Evolutionary conservation across 2,329 filamentous ascomycete species (phyloP).

Genomic region (Mycosphaerella sp.): DNA sequence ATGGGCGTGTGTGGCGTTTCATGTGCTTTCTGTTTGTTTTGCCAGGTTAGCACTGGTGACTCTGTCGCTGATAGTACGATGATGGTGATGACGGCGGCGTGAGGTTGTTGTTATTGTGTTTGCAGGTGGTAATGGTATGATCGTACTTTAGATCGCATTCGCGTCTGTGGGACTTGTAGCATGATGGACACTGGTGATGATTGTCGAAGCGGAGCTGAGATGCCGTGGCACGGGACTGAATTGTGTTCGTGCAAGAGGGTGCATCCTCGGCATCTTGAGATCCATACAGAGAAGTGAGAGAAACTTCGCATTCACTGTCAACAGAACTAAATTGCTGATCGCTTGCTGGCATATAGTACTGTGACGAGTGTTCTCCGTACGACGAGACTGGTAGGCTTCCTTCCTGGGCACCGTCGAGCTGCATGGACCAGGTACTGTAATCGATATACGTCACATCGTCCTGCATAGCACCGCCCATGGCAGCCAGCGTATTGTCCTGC

Average conservation of each 20-base stretch:
- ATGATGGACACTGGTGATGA: constrained; percentile 15
- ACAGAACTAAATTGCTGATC: not conserved
- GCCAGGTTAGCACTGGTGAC: not conserved
- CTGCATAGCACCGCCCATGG: constrained; percentile 13
- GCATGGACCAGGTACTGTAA: not conserved
- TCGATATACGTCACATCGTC: not conserved
- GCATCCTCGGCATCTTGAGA: not conserved
- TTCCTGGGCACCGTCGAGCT: not conserved
- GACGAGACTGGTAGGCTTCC: not conserved
- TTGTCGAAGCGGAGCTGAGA: not conserved
- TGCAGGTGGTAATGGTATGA: constrained; percentile 2
- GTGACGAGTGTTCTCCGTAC: not conserved
- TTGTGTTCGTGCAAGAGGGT: too few species aligned
- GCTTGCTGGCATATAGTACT: not conserved
- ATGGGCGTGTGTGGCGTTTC: constrained; percentile 75
- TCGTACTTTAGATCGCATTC: constrained; percentile 39
- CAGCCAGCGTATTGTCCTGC: constrained; percentile 11
- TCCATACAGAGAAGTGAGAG: too few species aligned
- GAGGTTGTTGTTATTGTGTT: not conserved
- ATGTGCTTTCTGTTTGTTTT: constrained; percentile 62
- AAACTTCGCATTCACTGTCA: not conserved
- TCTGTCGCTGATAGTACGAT: not conserved
- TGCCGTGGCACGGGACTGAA: not conserved
- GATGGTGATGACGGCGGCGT: not conserved
- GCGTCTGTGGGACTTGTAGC: constrained; percentile 26